Evolutionary conservation across 169 alveolate genomes (phyloP).

Genomic region (Plasmodium knowlesi): DNA sequence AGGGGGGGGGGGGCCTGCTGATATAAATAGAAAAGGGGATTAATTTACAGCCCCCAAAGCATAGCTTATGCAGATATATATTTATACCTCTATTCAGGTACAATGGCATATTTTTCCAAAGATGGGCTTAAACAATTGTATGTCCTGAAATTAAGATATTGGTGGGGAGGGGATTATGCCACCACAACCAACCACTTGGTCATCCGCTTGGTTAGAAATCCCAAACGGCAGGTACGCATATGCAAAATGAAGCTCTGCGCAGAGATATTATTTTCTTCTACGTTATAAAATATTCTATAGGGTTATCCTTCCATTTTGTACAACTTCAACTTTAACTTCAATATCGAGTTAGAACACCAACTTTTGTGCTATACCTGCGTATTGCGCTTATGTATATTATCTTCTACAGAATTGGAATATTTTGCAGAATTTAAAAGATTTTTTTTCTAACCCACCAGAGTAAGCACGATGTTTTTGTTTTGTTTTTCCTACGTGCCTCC

Average conservation of each 20-base stretch:
- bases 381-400: neutral
- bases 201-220: neutral
- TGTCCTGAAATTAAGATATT: neutral
- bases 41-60: neutral
- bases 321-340: neutral
- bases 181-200: neutral
- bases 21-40: neutral
- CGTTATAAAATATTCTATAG: neutral
- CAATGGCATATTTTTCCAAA: neutral
- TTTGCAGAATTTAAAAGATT: neutral
- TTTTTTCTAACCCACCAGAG: neutral
- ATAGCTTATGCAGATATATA: neutral
- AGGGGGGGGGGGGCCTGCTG: neutral
- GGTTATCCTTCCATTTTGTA: neutral
- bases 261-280: neutral
- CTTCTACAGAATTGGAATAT: neutral
- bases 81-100: neutral
- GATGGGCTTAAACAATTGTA: neutral
- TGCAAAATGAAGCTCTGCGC: neutral
- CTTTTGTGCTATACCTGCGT: neutral
- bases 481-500: neutral
- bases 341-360: neutral
- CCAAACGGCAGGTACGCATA: neutral
- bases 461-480: neutral
- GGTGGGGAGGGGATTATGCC: neutral